Evolutionary conservation across 148 eudicot species (phyloP), one percentile per base, ranked within the genome.

Genomic region (Fagopyrum tataricum): DNA sequence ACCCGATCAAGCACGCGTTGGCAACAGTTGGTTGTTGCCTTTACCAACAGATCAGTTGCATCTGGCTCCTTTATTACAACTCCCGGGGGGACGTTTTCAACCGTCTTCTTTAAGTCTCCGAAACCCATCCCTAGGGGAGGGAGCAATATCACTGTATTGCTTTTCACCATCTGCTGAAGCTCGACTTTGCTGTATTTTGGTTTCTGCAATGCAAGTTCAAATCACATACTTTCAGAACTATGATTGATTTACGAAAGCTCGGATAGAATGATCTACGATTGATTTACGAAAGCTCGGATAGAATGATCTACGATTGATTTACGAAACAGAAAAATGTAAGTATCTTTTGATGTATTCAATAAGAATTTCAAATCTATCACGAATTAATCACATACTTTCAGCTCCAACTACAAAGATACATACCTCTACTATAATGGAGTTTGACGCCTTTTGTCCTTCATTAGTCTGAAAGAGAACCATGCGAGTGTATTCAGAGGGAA

Each of bases 91-190:
- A 72, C 76, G 70, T 91, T 91, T 71, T 87, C 84, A 17, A 71
- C 78, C 0, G 98, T 91, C 61, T 88, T 92, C 66, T 41, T 76
- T 72, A 88, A 64, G 79, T 87, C 81, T 21, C 98, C 98, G 61
- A 91, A 94, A 44, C 98, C 93, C 26, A 87, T 8, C 3, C 96
- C 90, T 14, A 84, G 78, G 71, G 70, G 79, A 13, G 78, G 82
- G 46, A 94, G 82, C 71, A 77, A 78, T 11, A 82, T 67, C 40
- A 80, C 76, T 72, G 87, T 81, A 64, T 72, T 77, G 58, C 39
- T 72, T 18, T 67, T 76, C 21, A 71, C 47, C 78, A 70, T 76
- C 72, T 86, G 79, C 77, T 78, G 81, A 76, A 80, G 58, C 18
- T 72, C 77, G 23, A 44, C 40, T 70, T 70, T 70, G 68, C 41